phyloP scores from a whole-genome alignment of 768 basidiomycete species.

The Leccinum ochraceum region DNA sequence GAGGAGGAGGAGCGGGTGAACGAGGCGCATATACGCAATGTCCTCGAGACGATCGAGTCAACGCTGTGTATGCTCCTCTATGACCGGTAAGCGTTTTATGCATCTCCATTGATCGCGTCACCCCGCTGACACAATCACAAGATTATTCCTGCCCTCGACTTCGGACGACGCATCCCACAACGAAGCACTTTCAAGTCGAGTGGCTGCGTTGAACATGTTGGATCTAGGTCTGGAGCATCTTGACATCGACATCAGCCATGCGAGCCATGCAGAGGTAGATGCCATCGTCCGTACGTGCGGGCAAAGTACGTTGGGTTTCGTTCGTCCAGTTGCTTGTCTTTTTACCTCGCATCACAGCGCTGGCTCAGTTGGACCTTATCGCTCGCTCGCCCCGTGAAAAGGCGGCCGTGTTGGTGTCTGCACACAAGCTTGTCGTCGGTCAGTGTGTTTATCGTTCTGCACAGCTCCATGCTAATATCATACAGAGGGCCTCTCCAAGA shows the following conservation, averaged over 20 bases:
- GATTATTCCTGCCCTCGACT: slow-evolving; percentile 75
- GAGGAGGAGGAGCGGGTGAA: slow-evolving; percentile 38
- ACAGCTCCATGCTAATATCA: slow-evolving; percentile 1
- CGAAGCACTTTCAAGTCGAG: slow-evolving; percentile 82
- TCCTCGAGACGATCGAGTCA: slow-evolving; percentile 75
- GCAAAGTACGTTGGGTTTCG: slow-evolving; percentile 54
- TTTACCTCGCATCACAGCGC: slow-evolving; percentile 41
- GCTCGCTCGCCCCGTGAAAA: slow-evolving; percentile 75
- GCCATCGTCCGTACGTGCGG: slow-evolving; percentile 74
- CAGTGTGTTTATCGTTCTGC: neutral
- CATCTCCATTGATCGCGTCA: too few relatives aligned
- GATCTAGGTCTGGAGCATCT: slow-evolving; percentile 89
- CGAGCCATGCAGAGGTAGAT: slow-evolving; percentile 51
- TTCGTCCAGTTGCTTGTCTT: slow-evolving; percentile 20
- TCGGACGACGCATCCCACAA: slow-evolving; percentile 86
- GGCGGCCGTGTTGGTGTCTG: slow-evolving; percentile 73
- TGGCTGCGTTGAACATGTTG: slow-evolving; percentile 89
- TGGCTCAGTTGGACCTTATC: slow-evolving; percentile 49
- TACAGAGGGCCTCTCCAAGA: slow-evolving; percentile 70
- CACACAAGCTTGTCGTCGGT: slow-evolving; percentile 89
- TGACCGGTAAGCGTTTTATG: slow-evolving; percentile 56
- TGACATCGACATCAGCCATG: slow-evolving; percentile 72
- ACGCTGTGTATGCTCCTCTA: slow-evolving; percentile 76
- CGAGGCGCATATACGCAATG: slow-evolving; percentile 52
- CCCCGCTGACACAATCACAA: slow-evolving; percentile 29